Base-by-base conservation (phyloP, 208 protist genomes). In the Leishmania turanica region DNA sequence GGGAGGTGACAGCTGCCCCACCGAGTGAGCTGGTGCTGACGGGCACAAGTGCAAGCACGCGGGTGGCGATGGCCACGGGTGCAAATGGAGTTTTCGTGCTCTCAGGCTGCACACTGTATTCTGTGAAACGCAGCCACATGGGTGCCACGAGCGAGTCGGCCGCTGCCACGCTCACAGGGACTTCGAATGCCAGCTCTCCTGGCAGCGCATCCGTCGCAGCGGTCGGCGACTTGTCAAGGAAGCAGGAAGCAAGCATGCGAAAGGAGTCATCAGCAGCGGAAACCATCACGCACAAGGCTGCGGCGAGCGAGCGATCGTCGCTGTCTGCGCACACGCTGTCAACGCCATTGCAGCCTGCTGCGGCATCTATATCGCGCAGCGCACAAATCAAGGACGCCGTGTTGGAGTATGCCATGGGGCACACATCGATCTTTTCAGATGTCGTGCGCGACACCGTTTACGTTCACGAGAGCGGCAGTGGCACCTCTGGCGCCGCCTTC, bases 21-120 rank as follows among this genome's bases (percentile, higher is more conserved):
- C 56, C 56, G 45, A 77, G 56, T 45, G 80, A 83, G 76, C 27
- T 86, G 11, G 77, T 76, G 66, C 84, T 93, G 65, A 24, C 70
- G 1, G 81, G 76, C 77, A 81, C 69, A 8, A 87, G 79, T 34
- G 75, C 82, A n/a, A 80, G 49, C 9, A 70, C 83, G 77, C 86
- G 80, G 58, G 68, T 87, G 78, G 58, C 71, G 72, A 75, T 79
- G 37, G 81, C 79, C 24, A 42, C 72, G 1, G 82, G 73, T 7
- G 77, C 75, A 15, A 60, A 19, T 2, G 40, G 78, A 3, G 66
- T 91, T 11, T 86, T 87, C 42, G 82, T 90, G 56, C 80, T 91
- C 27, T 66, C 79, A 5, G 90, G 90, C 47, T 77, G 80, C 60
- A 82, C 74, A n/a, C 37, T 91, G 7, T 91, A 85, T 73, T 21